Evolutionary conservation across 768 basidiomycete genomes (phyloP).

Genomic region (Trametes punicea): DNA sequence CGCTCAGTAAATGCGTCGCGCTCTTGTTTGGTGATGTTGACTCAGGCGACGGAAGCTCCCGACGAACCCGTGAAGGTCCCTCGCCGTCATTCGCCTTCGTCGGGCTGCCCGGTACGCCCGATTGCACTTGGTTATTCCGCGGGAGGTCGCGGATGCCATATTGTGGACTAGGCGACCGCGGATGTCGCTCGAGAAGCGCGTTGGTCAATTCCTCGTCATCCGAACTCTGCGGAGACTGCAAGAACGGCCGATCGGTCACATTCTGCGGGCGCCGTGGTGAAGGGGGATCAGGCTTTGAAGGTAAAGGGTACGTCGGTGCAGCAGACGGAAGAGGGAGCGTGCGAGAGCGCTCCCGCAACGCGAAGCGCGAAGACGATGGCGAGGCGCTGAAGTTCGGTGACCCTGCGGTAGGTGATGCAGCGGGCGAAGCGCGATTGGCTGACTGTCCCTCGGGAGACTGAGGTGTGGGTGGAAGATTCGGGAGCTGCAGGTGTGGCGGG

Average conservation of each 20-base stretch:
- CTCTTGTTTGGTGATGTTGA: background rate
- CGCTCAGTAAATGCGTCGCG: background rate
- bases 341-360: constrained; percentile 12
- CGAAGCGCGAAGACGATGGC: constrained; percentile 3
- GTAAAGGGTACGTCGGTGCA: constrained; percentile 12
- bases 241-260: background rate
- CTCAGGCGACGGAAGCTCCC: constrained; percentile 12
- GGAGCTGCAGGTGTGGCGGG: constrained; percentile 23
- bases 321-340: constrained; percentile 14
- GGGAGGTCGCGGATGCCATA: constrained; percentile 46
- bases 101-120: background rate
- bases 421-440: background rate
- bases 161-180: constrained; percentile 28
- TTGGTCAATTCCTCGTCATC: constrained; percentile 22
- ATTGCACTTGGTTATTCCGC: constrained; percentile 19
- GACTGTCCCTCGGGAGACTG: background rate
- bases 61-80: constrained; percentile 7
- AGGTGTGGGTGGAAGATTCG: constrained; percentile 5
- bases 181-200: constrained; percentile 15
- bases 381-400: background rate
- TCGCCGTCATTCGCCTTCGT: constrained; percentile 4
- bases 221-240: constrained; percentile 13
- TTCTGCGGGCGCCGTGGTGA: background rate
- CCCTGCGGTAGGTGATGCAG: background rate
- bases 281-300: constrained; percentile 7